These are phyloP conservation scores for Candida loeiensis DNA, from an alignment of 805 yeast genomes.

Conservation along the genomic window DNA sequence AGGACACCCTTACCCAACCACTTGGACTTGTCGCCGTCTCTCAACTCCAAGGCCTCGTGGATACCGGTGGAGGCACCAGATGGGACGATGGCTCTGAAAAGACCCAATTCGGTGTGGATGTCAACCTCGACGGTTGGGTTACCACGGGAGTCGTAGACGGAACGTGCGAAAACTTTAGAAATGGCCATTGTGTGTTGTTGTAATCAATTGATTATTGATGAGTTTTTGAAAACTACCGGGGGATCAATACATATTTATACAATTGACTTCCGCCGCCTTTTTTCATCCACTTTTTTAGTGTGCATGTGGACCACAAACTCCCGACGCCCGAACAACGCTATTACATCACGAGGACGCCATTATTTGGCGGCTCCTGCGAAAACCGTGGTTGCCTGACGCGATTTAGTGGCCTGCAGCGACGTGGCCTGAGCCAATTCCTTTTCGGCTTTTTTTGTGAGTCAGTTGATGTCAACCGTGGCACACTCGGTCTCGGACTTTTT, in stretches of 20 bases:
- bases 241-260: conserved; percentile 1
- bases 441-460: conserved; percentile 2
- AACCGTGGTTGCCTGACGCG: neutral
- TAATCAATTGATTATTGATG: conserved; percentile 8
- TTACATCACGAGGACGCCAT: neutral
- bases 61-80: conserved; percentile 99
- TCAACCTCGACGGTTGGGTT: conserved; percentile 99
- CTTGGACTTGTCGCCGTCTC: conserved; percentile 96
- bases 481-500: conserved; percentile 11
- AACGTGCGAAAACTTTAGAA: conserved; percentile 86
- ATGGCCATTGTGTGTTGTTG: conserved; percentile 65
- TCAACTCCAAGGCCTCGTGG: conserved; percentile 97
- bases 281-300: conserved; percentile 1
- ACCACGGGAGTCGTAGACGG: conserved; percentile 99
- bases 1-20: conserved; percentile 99
- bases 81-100: conserved; percentile 97
- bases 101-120: conserved; percentile 85
- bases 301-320: conserved; percentile 23
- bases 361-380: neutral
- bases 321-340: conserved; percentile 14
- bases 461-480: conserved; percentile 9
- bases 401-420: neutral
- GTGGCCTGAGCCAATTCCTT: conserved; percentile 1
- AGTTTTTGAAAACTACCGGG: neutral
- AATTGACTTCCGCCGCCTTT: neutral